Conservation (phyloP, 805 yeast genomes). For the Yarrowia sp. region DNA sequence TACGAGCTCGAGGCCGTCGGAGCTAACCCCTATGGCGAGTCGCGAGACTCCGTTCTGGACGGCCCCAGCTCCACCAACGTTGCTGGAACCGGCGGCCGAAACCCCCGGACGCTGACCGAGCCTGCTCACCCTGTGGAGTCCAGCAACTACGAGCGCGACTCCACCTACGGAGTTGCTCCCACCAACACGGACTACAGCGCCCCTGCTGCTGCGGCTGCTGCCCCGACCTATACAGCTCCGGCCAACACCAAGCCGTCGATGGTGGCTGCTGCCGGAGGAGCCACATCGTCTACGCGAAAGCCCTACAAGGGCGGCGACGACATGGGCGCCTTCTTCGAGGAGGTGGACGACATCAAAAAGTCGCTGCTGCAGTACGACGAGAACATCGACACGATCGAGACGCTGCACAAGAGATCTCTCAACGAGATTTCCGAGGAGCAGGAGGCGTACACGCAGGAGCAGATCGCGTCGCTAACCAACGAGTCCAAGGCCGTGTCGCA, state of each 20-base stretch:
- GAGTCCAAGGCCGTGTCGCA: conserved; percentile 78
- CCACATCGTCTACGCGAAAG: background rate
- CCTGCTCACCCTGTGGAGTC: conserved; percentile 2
- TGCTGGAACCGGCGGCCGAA: background rate
- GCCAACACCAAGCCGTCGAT: background rate
- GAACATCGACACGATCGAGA: conserved; percentile 65
- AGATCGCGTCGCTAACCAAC: conserved; percentile 69
- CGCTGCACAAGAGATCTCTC: conserved; percentile 65
- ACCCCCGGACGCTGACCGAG: background rate
- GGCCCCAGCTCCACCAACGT: conserved; percentile 7
- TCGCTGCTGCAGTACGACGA: conserved; percentile 69
- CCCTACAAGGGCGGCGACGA: conserved; percentile 37
- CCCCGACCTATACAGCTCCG: background rate
- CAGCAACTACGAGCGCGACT: background rate
- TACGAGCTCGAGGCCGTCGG: conserved; percentile 23
- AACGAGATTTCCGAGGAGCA: conserved; percentile 67
- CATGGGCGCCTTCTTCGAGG: conserved; percentile 64
- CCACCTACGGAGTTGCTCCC: background rate
- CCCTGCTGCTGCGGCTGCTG: background rate
- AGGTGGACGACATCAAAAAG: conserved; percentile 64
- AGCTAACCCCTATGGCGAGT: conserved; percentile 13
- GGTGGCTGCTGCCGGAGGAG: conserved; percentile 1
- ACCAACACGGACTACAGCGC: background rate
- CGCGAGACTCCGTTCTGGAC: conserved; percentile 16
- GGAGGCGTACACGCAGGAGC: conserved; percentile 64